These are phyloP conservation scores for Saccharum spontaneum DNA, from an alignment of 176 grass and related monocot species.

Conservation along the genomic window DNA sequence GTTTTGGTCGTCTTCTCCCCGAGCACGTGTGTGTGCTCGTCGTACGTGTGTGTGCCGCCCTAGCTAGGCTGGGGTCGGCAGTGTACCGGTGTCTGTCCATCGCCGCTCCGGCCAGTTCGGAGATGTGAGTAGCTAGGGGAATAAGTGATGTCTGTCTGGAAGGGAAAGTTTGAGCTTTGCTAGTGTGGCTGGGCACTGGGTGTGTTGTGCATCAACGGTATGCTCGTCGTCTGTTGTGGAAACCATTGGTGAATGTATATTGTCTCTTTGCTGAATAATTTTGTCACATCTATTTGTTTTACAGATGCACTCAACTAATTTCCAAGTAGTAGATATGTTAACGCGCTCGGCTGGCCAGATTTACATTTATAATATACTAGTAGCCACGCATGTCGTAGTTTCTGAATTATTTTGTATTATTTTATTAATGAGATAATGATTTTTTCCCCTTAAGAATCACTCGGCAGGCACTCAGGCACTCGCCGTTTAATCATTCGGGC, in stretches of 20 bases:
- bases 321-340: too few species aligned
- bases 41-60: neutral
- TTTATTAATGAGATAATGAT: too few species aligned
- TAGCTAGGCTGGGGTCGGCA: neutral
- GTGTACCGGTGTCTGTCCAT: neutral
- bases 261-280: neutral
- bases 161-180: neutral
- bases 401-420: too few species aligned
- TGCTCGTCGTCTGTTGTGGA: neutral
- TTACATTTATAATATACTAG: too few species aligned
- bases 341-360: too few species aligned
- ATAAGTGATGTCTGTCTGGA: neutral
- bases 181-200: neutral
- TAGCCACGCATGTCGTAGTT: too few species aligned
- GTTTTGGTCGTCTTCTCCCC: neutral
- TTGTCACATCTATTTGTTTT: neutral
- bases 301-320: too few species aligned
- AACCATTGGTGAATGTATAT: conserved; percentile 17
- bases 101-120: neutral
- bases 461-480: too few species aligned
- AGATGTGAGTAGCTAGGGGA: conserved; percentile 22
- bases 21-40: neutral
- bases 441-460: too few species aligned
- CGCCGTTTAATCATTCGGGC: too few species aligned
- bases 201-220: neutral